Base-by-base conservation (phyloP, 169 alveolate genomes). In the Plasmodium malariae region DNA sequence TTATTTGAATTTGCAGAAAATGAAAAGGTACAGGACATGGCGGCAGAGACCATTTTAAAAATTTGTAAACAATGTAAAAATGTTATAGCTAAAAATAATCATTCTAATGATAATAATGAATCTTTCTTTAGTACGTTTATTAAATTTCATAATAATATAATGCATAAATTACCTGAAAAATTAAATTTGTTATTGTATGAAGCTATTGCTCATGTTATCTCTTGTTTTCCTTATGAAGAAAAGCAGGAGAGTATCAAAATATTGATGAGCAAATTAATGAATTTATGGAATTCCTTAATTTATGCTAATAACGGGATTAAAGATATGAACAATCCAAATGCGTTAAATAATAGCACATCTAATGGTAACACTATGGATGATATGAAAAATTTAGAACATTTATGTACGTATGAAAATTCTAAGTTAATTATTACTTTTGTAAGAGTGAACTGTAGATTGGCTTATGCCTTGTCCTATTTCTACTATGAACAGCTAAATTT, bases 11-110 rank as follows among this genome's bases (percentile, higher is more conserved):
- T 99, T 94, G 98, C 99, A 99, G 99, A 98, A 59, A 99, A 99
- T 93, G 99, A 99, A 30, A 99, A 99, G 21, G 99, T 99, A 6
- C 98, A 98, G 93, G 99, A 98, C 89, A 98, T 98, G 99, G 99
- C 99, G 2, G 97, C 98, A 78, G 99, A 98, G 55, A 98, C 99
- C 1, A 98, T 98, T 93, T 90, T 99, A 72, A 97, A 97, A 73
- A 98, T 98, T 24, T 93, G 99, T 21, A 94, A 96, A 71, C 97
- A 96, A 71, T 97, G 99, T 92, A 97, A 96, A 48, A 95, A 94
- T 59, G 96, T 97, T 24, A 97, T 83, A 30, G 91, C 91, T 17
- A 83, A 83, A 40, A 83, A 83, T 96, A 88, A 95, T 96, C 40
- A 94, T 95, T 4, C 65, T 40, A 34, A 95, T 95, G 80, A 92